Base-by-base conservation (phyloP, 192 early-diverging fungal species). In the Jimgerdemannia flammicorona region DNA sequence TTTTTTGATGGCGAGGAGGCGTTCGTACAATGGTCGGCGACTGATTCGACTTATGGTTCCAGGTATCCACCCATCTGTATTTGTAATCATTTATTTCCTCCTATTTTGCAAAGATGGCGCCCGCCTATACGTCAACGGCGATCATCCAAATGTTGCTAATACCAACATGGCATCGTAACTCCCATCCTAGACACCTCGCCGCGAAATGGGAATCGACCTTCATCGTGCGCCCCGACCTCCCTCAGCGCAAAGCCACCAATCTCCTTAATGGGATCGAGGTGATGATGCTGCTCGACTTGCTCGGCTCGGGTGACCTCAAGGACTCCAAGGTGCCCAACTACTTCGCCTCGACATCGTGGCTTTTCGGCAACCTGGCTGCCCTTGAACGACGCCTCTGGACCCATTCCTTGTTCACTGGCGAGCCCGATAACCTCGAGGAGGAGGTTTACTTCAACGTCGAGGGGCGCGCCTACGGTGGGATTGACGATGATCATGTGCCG, bases 1-100 rank as follows among this genome's bases (percentile, higher is more conserved):
- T 99, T 99, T 73, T 98, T 99, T 81, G 97, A 99, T 79, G 97
- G 97, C 43, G 97, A 99, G 72, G 97, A 99, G 77, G 95, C 97
- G 3, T 95, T 95, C 78, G 74, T 70, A 19, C 75, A 86, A 3
- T 97, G 96, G 96, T 84, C 89, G 3, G 73, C 29, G 6, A 88
- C 80, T 0, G 96, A 98, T 84, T 98, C 97, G 17, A 81, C 95
- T 14, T 98, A 98, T 84, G 97, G 97, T 4, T 88, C 95, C 44
- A 11, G 17, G 44, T 70, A 40, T 44, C 40, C 18, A 40, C 20
- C 40, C 18, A 17, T 72, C 40, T 49, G 40, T 39, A 44, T 67
- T 42, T 40, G 3, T 59, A 18, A 4, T 44, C n/a, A 6, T 71
- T 20, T 39, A 67, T 29, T 29, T 1, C 29, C 29, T 29, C 29